A percentile compares a stretch with the other conserved stretches of the same genome.
Conservation (phyloP, 305 asterid species). For the Euphrasia arctica region DNA sequence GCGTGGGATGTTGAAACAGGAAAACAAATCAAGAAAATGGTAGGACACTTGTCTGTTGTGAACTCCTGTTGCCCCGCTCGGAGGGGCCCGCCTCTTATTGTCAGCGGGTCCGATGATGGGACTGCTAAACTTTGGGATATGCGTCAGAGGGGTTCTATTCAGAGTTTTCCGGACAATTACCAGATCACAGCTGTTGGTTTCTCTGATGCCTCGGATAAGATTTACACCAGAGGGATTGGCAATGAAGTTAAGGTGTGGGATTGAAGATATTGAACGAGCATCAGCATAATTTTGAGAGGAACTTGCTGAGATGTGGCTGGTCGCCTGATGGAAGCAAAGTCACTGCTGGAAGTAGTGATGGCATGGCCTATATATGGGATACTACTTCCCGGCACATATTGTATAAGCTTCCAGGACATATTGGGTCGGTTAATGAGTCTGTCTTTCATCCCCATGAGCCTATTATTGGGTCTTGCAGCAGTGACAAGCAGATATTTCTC, state of each 20-base stretch:
- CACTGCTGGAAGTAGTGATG: slow-evolving; percentile 91
- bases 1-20: slow-evolving; percentile 98
- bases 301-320: slow-evolving; percentile 89
- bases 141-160: slow-evolving; percentile 94
- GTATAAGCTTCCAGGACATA: slow-evolving; percentile 94
- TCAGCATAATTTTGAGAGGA: slow-evolving; percentile 95
- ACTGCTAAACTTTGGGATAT: slow-evolving; percentile 98
- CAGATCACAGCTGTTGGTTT: slow-evolving; percentile 95
- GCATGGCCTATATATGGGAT: slow-evolving; percentile 95
- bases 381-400: slow-evolving; percentile 76
- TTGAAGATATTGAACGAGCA: slow-evolving; percentile 93
- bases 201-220: slow-evolving; percentile 93
- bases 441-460: slow-evolving; percentile 91
- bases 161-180: slow-evolving; percentile 91
- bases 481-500: slow-evolving; percentile 90
- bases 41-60: slow-evolving; percentile 81
- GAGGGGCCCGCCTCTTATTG: slow-evolving; percentile 92
- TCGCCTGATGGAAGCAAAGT: slow-evolving; percentile 97
- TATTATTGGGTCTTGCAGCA: slow-evolving; percentile 88
- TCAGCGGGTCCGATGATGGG: slow-evolving; percentile 97
- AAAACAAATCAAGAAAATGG: slow-evolving; percentile 91
- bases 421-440: slow-evolving; percentile 87
- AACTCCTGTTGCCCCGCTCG: slow-evolving; percentile 91
- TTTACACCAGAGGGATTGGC: slow-evolving; percentile 89
- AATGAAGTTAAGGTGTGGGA: slow-evolving; percentile 96